These are phyloP conservation scores for Comarum palustre DNA, from an alignment of 306 rosid species.

Conservation along the genomic window DNA sequence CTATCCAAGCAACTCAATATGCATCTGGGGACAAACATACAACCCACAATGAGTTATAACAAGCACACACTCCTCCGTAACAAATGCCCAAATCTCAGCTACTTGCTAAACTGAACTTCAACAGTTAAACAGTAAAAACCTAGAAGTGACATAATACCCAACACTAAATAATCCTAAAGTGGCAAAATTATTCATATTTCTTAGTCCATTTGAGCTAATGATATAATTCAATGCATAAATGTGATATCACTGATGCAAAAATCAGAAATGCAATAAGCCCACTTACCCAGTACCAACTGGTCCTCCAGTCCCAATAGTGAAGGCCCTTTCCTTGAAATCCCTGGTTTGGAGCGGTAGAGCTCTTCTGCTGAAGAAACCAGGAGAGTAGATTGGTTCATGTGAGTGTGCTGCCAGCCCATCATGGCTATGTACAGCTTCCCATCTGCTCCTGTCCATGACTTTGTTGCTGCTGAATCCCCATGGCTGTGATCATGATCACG, in stretches of 20 bases:
- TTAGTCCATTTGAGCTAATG: not conserved
- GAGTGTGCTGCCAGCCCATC: slow-evolving; percentile 97
- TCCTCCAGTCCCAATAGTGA: slow-evolving; percentile 94
- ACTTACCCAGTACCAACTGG: slow-evolving; percentile 96
- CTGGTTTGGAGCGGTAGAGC: slow-evolving; percentile 65
- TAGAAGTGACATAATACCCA: not conserved
- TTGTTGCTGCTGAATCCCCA: slow-evolving; percentile 32
- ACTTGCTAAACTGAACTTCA: not conserved
- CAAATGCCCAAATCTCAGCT: not conserved
- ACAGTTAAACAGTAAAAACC: not conserved
- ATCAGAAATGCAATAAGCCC: slow-evolving; percentile 36
- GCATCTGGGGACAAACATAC: not conserved
- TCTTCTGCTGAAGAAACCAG: slow-evolving; percentile 85
- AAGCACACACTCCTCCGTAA: not conserved
- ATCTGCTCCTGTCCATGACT: slow-evolving; percentile 63
- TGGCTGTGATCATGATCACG: slow-evolving; percentile 32
- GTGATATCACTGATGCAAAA: not conserved
- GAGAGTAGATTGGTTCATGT: slow-evolving; percentile 90
- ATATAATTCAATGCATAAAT: not conserved
- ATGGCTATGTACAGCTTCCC: slow-evolving; percentile 87
- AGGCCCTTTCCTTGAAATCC: slow-evolving; percentile 80
- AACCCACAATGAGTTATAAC: not conserved
- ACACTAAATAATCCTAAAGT: not conserved
- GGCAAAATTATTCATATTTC: not conserved
- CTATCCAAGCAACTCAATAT: not conserved